Evolutionary conservation across 2,329 filamentous ascomycete genomes (phyloP).

Genomic region (Colletotrichum neosansevieriae): DNA sequence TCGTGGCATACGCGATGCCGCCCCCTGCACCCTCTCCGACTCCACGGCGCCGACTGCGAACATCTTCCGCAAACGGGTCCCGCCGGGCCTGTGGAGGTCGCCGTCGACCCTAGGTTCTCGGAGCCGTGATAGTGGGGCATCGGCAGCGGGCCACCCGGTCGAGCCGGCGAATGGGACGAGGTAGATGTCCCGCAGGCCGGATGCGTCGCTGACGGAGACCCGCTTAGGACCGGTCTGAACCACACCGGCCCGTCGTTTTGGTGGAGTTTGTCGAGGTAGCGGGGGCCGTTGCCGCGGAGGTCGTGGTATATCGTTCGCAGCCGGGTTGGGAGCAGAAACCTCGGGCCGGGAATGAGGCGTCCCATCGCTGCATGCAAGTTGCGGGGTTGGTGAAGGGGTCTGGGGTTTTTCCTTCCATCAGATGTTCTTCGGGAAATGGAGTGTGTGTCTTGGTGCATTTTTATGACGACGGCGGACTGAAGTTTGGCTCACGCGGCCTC

Average conservation of each 20-base stretch:
- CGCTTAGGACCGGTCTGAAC: conserved; percentile 25
- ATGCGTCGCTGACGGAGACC: conserved; percentile 15
- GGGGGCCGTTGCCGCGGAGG: neutral
- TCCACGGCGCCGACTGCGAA: neutral
- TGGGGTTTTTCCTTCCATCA: too few species aligned
- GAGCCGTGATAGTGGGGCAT: conserved; percentile 34
- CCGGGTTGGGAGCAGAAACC: too few species aligned
- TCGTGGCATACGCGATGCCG: too few species aligned
- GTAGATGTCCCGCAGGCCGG: neutral
- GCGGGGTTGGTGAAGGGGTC: too few species aligned
- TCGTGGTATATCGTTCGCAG: neutral
- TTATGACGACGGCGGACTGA: too few species aligned
- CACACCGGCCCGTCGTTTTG: conserved; percentile 16
- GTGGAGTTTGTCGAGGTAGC: conserved; percentile 14
- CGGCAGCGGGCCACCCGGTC: conserved; percentile 18
- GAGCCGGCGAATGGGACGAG: neutral
- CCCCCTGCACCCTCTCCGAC: neutral
- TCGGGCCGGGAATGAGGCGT: too few species aligned
- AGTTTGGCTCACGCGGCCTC: too few species aligned
- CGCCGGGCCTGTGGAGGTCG: conserved; percentile 16
- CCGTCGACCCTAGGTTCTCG: conserved; percentile 30
- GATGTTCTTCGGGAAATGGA: too few species aligned
- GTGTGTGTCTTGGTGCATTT: too few species aligned
- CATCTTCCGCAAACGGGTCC: neutral
- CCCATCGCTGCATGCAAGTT: too few species aligned